phyloP scores from a whole-genome alignment of 257 asterid species.

The Nicotiana otophora region DNA sequence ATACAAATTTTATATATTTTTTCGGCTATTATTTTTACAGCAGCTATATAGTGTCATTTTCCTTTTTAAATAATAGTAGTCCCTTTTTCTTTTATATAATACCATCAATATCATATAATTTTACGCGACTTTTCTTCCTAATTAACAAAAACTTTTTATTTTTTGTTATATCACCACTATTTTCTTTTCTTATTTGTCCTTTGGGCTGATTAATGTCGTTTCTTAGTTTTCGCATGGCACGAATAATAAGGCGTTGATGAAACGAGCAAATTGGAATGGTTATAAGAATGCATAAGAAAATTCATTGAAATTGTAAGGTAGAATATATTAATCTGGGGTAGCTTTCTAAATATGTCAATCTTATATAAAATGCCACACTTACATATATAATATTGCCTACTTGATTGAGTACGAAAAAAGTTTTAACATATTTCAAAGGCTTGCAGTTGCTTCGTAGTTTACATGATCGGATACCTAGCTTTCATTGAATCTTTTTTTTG shows the following conservation, averaged over 20 bases:
- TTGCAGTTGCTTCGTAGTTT: background rate
- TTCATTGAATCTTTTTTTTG: background rate
- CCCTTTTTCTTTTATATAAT: background rate
- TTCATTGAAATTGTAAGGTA: background rate
- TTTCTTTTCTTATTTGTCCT: background rate
- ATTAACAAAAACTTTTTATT: background rate
- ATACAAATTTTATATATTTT: no score
- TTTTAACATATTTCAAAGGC: background rate
- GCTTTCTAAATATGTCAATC: background rate
- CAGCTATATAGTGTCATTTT: no score
- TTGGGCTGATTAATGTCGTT: background rate
- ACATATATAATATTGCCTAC: background rate
- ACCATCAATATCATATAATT: background rate
- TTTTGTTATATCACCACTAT: background rate
- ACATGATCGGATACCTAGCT: background rate
- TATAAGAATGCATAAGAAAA: background rate
- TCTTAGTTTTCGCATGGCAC: background rate
- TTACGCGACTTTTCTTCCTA: background rate
- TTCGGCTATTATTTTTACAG: no score
- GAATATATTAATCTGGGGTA: background rate
- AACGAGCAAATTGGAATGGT: background rate
- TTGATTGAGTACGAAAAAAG: background rate
- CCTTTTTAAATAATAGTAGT: background rate
- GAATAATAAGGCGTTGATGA: background rate
- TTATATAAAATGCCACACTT: no score